A percentile compares a stretch with the other conserved stretches of the same genome.
These are phyloP conservation scores for Colletotrichum sp. DNA, from an alignment of 2,329 filamentous ascomycete species.

Conservation along the genomic window DNA sequence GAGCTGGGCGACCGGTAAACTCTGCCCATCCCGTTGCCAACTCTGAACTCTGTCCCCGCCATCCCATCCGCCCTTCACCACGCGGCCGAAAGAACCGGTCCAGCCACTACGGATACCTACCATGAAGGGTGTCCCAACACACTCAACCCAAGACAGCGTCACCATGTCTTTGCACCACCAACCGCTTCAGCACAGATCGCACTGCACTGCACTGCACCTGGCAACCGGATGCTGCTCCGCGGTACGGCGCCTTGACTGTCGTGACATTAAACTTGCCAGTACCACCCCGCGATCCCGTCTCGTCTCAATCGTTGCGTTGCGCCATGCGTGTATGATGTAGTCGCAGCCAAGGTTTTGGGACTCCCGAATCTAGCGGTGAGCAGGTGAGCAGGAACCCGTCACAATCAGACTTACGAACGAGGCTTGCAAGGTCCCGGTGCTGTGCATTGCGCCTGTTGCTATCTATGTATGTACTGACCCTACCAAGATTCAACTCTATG, in stretches of 20 bases:
- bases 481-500: not conserved
- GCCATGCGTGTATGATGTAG: constrained; percentile 7
- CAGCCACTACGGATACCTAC: not conserved
- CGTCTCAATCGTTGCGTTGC: not conserved
- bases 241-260: not conserved
- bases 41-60: not conserved
- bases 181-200: not conserved
- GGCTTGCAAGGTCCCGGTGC: constrained; percentile 4
- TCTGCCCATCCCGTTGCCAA: not conserved
- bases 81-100: not conserved
- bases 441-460: not conserved
- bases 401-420: not conserved
- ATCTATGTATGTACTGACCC: not conserved
- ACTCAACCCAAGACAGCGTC: not conserved
- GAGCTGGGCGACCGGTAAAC: not conserved
- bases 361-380: constrained; percentile 12
- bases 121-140: not conserved
- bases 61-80: not conserved
- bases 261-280: not conserved
- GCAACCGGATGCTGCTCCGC: not conserved
- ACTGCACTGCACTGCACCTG: not conserved
- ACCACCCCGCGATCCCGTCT: not conserved
- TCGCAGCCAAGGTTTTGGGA: constrained; percentile 13
- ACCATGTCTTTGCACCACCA: not conserved
- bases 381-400: not conserved